Base-by-base conservation (phyloP, 805 yeast species). In the Saturnispora silvae region DNA sequence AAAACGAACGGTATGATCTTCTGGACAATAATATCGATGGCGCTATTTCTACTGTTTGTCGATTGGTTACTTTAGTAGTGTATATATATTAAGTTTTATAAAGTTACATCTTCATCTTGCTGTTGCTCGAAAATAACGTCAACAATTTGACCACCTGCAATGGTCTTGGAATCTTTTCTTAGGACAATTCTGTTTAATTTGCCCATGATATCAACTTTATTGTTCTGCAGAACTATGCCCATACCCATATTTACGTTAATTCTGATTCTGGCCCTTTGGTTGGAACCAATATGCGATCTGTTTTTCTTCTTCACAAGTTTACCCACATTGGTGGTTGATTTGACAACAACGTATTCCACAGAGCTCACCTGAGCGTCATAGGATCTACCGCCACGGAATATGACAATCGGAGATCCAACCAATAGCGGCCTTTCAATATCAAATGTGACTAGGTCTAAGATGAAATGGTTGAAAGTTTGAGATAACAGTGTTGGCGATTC, bases 391-490 rank as follows among this genome's bases (percentile, higher is more conserved):
- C 87, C 86, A 42, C 87, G 68, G 58, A 86, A 85, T 36, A 84
- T 55, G 28, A 84, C 71, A 45, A 85, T 68, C 28, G 87, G 79
- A 0, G 94, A 68, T 6, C 96, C 96, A 11, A 79, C 76, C 28
- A 86, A 60, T 32, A 86, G 57, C 1, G 96, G 96, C 45, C 82
- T 67, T 25, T 66, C 67, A 49, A 76, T 53, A 40, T 80, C 80
- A 46, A 89, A 89, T 4, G 79, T 63, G 28, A 68, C 61, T 30
- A 84, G 53, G 38, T 76, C 71, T 31, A 81, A 73, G n/a, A 58
- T 57, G 44, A 75, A 68, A 35, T 61, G 65, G 34, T 65, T 66
- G 2, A 66, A 64, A 15, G 77, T 59, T 15, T 60, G 66, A 18
- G 75, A 62, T 5, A 25, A 28, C 15, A 28, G 16, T 5, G 26